phyloP scores from a whole-genome alignment of 352 stramenopile genomes.

The Pythium chondricola region DNA sequence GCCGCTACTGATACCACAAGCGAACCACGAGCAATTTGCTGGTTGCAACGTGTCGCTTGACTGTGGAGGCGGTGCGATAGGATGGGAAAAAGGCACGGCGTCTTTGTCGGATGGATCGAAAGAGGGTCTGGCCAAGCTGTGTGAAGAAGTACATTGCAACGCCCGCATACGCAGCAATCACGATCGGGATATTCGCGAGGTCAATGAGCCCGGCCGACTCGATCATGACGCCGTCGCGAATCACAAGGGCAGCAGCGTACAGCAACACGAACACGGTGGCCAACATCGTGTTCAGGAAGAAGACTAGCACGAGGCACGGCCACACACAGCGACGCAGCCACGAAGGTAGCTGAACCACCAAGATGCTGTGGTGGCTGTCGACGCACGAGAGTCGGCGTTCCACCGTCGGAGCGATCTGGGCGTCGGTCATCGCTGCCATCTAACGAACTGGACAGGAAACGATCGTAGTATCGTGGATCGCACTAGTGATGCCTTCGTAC shows the following conservation, averaged over 20 bases:
- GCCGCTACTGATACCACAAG: no score
- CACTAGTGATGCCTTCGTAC: no score
- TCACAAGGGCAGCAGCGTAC: slow-evolving; percentile 1
- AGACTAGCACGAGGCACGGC: neutral
- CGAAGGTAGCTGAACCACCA: no score
- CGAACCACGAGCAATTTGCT: neutral
- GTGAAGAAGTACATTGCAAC: neutral
- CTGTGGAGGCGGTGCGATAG: neutral
- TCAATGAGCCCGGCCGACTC: neutral
- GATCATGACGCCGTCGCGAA: slow-evolving; percentile 6
- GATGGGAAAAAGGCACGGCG: neutral
- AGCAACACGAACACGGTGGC: neutral
- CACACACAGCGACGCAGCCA: neutral
- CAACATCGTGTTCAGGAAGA: slow-evolving; percentile 3
- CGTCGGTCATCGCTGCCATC: no score
- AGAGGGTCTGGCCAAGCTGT: neutral
- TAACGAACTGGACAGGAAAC: no score
- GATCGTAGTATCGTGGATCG: no score
- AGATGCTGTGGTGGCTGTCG: no score
- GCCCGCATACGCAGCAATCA: slow-evolving; percentile 2
- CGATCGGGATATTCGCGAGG: slow-evolving; percentile 1
- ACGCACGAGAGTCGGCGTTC: no score
- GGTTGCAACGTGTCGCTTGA: neutral
- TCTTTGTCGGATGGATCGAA: neutral
- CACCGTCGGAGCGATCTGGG: no score